Evolutionary conservation across 2,329 filamentous ascomycete species (phyloP).

Genomic region (Emmonsia crescens): DNA sequence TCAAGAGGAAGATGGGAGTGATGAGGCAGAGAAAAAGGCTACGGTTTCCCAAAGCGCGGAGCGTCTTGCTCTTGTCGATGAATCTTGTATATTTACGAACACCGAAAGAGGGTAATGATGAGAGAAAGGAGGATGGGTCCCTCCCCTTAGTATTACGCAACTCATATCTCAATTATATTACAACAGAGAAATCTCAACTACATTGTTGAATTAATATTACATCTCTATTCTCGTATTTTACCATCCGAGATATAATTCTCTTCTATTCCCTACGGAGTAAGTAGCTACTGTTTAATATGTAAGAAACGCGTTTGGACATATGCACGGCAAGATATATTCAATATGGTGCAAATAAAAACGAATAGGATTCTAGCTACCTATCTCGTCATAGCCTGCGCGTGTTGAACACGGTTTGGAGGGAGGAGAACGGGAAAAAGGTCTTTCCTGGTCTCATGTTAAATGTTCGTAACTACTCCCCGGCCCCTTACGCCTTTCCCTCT

Average conservation of each 20-base stretch:
- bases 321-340: not conserved
- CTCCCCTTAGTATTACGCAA: not conserved
- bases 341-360: not conserved
- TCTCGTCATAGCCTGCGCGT: not conserved
- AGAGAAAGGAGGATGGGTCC: not conserved
- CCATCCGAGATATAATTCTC: not conserved
- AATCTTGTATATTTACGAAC: not conserved
- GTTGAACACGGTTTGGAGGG: not conserved
- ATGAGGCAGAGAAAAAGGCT: not conserved
- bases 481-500: no score
- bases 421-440: no score
- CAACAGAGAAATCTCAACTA: not conserved
- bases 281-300: not conserved
- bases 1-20: constrained; percentile 5
- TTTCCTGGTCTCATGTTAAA: not conserved
- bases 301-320: not conserved
- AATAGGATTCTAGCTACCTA: not conserved
- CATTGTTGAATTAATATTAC: not conserved
- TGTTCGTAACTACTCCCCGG: no score
- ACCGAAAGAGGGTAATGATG: not conserved
- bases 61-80: not conserved
- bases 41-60: not conserved
- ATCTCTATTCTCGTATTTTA: not conserved
- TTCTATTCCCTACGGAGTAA: not conserved
- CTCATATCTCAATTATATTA: not conserved